These are phyloP conservation scores for Tephrocybe sp. DNA, from an alignment of 768 basidiomycete species.

Conservation along the genomic window DNA sequence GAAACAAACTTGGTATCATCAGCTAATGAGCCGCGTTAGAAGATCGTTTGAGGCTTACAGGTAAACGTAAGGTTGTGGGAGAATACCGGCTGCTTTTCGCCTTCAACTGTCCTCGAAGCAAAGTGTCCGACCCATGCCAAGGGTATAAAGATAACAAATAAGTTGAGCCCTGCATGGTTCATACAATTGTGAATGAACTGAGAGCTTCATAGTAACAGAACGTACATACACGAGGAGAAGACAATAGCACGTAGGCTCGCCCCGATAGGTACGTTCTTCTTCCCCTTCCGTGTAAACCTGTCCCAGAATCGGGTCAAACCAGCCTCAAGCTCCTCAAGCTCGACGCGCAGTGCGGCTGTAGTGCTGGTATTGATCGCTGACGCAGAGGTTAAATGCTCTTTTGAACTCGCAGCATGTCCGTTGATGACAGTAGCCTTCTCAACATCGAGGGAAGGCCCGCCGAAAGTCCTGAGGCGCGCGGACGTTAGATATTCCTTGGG, in stretches of 20 bases:
- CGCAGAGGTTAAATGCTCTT: background rate
- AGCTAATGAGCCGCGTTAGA: background rate
- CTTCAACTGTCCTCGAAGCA: constrained; percentile 5
- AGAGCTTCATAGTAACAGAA: background rate
- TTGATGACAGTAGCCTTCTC: constrained; percentile 7
- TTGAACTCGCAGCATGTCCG: background rate
- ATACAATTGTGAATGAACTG: background rate
- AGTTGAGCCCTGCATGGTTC: constrained; percentile 51
- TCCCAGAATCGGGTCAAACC: constrained; percentile 34
- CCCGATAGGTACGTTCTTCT: constrained; percentile 36
- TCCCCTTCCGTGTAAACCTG: constrained; percentile 46
- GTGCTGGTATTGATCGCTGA: background rate
- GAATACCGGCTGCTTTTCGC: constrained; percentile 23
- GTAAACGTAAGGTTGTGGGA: constrained; percentile 37
- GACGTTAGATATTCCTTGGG: no score
- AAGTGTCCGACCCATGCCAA: constrained; percentile 63
- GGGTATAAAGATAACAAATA: constrained; percentile 55
- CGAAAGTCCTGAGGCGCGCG: constrained; percentile 12
- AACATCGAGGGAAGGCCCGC: constrained; percentile 9
- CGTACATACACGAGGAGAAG: constrained; percentile 47
- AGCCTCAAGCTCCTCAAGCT: constrained; percentile 11
- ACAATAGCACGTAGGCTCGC: constrained; percentile 44
- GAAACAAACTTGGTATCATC: constrained; percentile 49
- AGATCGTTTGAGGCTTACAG: constrained; percentile 7
- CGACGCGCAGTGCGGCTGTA: background rate